Conservation (phyloP, 1,284 basidiomycete species). For the Flammula alnicola region DNA sequence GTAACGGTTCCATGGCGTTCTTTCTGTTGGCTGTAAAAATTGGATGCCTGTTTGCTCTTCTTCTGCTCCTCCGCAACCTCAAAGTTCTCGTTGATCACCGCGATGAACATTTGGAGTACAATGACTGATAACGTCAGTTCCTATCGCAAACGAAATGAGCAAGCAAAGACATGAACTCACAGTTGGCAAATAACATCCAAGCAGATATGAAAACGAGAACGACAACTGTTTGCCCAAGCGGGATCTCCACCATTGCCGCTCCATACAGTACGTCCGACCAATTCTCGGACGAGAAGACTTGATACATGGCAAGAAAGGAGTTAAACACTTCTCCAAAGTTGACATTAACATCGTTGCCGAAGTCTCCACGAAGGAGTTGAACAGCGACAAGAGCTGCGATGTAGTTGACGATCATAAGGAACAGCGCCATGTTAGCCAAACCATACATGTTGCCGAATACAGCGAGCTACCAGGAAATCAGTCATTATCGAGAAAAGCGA, state of each 20-base stretch:
- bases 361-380: conserved; percentile 82
- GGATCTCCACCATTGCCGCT: conserved; percentile 66
- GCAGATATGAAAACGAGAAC: conserved; percentile 78
- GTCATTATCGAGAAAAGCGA: conserved; percentile 5
- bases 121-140: conserved; percentile 63
- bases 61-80: conserved; percentile 92
- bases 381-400: conserved; percentile 84
- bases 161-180: conserved; percentile 50
- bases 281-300: conserved; percentile 94
- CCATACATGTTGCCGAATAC: conserved; percentile 95
- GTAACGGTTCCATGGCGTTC: conserved; percentile 55
- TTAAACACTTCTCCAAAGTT: conserved; percentile 93
- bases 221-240: conserved; percentile 75
- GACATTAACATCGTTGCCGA: conserved; percentile 59
- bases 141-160: background rate
- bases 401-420: conserved; percentile 90
- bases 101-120: conserved; percentile 97
- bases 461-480: conserved; percentile 61
- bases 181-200: conserved; percentile 95
- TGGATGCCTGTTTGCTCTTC: conserved; percentile 78
- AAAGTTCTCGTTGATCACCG: conserved; percentile 98
- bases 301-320: conserved; percentile 88
- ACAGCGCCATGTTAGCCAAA: conserved; percentile 92
- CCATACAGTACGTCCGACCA: conserved; percentile 89
- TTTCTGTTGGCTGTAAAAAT: conserved; percentile 64